A percentile compares a stretch with the other conserved stretches of the same genome.
Conservation (phyloP, 305 asterid species). For the Solanum aculeatissimum region DNA sequence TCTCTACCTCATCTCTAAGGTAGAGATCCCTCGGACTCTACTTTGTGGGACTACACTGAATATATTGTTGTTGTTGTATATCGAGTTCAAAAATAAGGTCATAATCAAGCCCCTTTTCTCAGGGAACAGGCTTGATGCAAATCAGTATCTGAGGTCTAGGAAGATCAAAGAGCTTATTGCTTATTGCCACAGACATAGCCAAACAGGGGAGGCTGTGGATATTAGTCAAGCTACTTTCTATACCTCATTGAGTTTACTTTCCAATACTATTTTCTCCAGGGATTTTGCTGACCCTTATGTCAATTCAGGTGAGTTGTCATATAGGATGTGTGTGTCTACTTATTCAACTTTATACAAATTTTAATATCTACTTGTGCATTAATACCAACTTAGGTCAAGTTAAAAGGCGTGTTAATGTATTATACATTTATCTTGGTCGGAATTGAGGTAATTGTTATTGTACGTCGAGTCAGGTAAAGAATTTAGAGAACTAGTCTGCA, state of each 20-base stretch:
- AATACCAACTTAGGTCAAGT: not conserved
- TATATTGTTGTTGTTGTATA: not conserved
- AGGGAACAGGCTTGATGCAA: slow-evolving; percentile 33
- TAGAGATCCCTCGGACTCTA: not conserved
- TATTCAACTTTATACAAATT: not conserved
- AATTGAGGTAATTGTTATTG: not conserved
- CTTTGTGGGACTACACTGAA: not conserved
- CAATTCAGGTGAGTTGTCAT: not conserved
- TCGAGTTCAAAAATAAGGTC: not conserved
- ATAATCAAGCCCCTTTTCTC: not conserved
- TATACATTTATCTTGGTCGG: not conserved
- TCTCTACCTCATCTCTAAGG: not conserved
- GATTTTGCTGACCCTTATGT: slow-evolving; percentile 11
- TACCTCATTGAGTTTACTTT: slow-evolving; percentile 16
- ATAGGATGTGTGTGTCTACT: not conserved
- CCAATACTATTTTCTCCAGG: slow-evolving; percentile 18
- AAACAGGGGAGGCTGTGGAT: slow-evolving; percentile 3
- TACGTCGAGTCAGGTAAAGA: slow-evolving; percentile 1
- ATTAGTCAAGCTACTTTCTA: slow-evolving; percentile 16
- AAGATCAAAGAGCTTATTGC: slow-evolving; percentile 14
- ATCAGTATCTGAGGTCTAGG: slow-evolving; percentile 11
- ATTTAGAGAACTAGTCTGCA: slow-evolving; percentile 5
- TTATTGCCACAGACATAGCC: not conserved
- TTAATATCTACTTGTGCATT: not conserved
- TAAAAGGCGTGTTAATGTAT: not conserved